phyloP scores from a whole-genome alignment of 1,284 basidiomycete species.

The Moesziomyces parantarcticus region DNA sequence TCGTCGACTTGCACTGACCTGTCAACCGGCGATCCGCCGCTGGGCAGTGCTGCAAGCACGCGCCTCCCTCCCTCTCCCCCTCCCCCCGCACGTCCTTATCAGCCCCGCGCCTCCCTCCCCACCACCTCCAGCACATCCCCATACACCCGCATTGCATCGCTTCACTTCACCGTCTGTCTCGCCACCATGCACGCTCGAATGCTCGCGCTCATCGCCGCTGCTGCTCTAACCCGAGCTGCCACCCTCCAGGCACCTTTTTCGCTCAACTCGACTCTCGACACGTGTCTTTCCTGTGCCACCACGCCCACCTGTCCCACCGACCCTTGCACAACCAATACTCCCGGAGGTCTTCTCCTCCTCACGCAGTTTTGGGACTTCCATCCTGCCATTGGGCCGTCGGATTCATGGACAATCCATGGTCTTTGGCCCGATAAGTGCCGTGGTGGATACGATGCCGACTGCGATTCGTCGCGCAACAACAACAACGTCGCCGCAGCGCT shows the following conservation, averaged over 20 bases:
- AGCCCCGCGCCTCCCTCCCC: not conserved
- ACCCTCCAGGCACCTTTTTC: not conserved
- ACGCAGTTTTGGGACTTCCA: conserved; percentile 55
- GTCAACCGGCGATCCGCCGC: too few relatives aligned
- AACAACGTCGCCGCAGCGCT: conserved; percentile 36
- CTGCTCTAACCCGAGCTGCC: not conserved
- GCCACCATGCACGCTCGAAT: not conserved
- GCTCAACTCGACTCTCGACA: conserved; percentile 3
- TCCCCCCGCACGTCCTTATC: conserved; percentile 1
- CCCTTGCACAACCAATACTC: conserved; percentile 45
- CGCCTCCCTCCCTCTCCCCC: conserved; percentile 7
- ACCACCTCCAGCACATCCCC: not conserved
- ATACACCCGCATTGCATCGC: not conserved
- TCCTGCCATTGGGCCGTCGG: conserved; percentile 45
- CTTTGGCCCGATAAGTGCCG: conserved; percentile 51
- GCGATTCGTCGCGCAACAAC: conserved; percentile 35
- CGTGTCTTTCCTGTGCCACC: conserved; percentile 34
- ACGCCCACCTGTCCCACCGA: conserved; percentile 21
- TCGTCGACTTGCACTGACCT: too few relatives aligned
- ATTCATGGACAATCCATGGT: conserved; percentile 54
- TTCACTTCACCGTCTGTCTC: not conserved
- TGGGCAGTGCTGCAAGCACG: too few relatives aligned
- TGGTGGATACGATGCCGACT: conserved; percentile 41
- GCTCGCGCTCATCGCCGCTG: not conserved
- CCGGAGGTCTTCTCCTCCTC: conserved; percentile 48